These are phyloP conservation scores for Avena sativa DNA, from an alignment of 176 grass and related monocot genomes.

Conservation along the genomic window DNA sequence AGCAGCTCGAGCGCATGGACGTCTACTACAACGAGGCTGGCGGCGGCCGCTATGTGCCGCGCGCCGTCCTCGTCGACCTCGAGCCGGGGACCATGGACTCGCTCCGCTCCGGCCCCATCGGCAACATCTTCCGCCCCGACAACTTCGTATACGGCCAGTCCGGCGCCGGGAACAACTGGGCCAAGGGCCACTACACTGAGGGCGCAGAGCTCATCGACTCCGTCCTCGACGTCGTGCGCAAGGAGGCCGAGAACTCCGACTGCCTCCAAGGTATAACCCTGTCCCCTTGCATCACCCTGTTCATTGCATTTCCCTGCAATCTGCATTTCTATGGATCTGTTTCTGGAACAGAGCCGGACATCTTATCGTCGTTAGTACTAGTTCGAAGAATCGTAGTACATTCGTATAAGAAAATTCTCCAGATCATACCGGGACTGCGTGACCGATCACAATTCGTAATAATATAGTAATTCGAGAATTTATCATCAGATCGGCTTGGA, in stretches of 20 bases:
- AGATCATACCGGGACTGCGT: background rate
- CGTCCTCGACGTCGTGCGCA: conserved; percentile 83
- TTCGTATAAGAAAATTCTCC: background rate
- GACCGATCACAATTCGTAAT: background rate
- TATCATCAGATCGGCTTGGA: background rate
- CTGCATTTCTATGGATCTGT: background rate
- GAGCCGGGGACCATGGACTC: conserved; percentile 85
- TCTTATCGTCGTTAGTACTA: background rate
- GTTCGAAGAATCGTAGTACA: background rate
- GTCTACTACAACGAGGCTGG: conserved; percentile 87
- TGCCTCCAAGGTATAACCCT: conserved; percentile 65
- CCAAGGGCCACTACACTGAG: conserved; percentile 84
- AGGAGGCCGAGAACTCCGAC: conserved; percentile 83
- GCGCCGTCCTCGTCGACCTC: conserved; percentile 80
- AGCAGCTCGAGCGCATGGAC: conserved; percentile 81
- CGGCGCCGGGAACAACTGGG: conserved; percentile 90
- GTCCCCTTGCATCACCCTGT: background rate
- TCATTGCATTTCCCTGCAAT: background rate
- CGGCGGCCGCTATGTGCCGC: conserved; percentile 63
- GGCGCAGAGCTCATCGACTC: conserved; percentile 83
- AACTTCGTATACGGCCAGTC: conserved; percentile 91
- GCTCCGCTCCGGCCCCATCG: conserved; percentile 68
- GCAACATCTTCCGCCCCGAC: conserved; percentile 76
- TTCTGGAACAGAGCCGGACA: background rate
- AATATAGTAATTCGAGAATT: background rate